Evolutionary conservation across 371 early-diverging fungal species (phyloP), one percentile per base, ranked within the genome.

Genomic region (Basidiobolus meristosporus): DNA sequence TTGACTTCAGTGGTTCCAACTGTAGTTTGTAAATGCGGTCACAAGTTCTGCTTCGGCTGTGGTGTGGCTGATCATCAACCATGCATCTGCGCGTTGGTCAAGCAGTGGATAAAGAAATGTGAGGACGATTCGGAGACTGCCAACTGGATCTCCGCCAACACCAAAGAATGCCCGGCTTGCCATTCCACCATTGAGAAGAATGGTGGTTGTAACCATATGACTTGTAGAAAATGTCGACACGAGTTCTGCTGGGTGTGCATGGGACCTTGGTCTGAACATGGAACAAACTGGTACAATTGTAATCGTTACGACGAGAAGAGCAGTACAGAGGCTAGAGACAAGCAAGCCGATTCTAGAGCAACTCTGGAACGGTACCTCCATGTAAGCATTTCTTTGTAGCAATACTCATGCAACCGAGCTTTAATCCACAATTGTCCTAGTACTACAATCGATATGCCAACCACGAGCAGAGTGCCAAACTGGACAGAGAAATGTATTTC

Each of bases 361-460:
- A 73, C 73, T 31, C 65, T 97, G 44, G 90, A 93, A 62, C 54
- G 92, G 45, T 97, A 97, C 54, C 68, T 95, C 26, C 92, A 90
- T 65, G 86, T 85, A 68, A 54, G 70, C 57, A 15, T 15, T 40
- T 6, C 23, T 16, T 20, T 26, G 15, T 30, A 23, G 16, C 22
- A 3, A 5, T 50, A 51, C 2, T 22, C 2, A 32, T 11, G 42
- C 7, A n/a, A n/a, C n/a, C n/a, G n/a, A n/a, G n/a, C n/a, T n/a
- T n/a, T n/a, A 29, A 33, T 47, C 2, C 22, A 29, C 21, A 9
- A 20, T 12, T 39, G 19, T 4, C 35, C 12, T 48, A 85, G 80
- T 92, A 93, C 55, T 93, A 82, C 54, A 90, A 86, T 52, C 82
- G 96, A n/a, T 97, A 73, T 60, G 82, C 85, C 33, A 97, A 97